Conservation (phyloP, 2,329 filamentous ascomycete species). For the Cordyceps cateniannulata region DNA sequence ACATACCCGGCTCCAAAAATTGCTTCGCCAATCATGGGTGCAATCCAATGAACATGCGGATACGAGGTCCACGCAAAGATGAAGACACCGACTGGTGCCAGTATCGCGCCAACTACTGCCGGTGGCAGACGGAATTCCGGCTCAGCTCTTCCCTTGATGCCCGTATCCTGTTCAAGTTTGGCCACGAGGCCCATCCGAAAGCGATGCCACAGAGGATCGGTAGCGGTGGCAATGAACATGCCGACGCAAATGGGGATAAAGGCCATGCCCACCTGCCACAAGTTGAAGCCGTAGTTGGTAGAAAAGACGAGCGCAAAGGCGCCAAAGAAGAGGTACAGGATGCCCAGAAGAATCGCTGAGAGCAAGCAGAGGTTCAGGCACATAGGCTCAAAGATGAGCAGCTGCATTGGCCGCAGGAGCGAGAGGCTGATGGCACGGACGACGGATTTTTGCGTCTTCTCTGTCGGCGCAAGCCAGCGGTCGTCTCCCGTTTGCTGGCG, state of each 20-base stretch:
- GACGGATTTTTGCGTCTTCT: conserved; percentile 65
- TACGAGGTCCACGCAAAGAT: conserved; percentile 86
- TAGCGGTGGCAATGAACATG: conserved; percentile 56
- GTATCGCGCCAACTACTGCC: conserved; percentile 63
- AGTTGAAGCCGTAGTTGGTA: conserved; percentile 65
- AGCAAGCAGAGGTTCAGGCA: conserved; percentile 74
- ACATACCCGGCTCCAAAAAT: conserved; percentile 67
- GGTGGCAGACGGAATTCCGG: conserved; percentile 82
- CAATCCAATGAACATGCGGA: conserved; percentile 66
- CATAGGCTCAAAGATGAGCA: conserved; percentile 80
- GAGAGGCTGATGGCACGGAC: conserved; percentile 50
- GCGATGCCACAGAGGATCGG: conserved; percentile 60
- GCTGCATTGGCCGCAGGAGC: conserved; percentile 65
- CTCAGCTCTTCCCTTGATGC: conserved; percentile 56
- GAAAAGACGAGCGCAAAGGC: conserved; percentile 77
- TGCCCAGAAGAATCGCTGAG: conserved; percentile 77
- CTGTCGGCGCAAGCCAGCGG: conserved; percentile 69
- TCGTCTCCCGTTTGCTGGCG: conserved; percentile 73
- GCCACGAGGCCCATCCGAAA: conserved; percentile 53
- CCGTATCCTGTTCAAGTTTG: conserved; percentile 44
- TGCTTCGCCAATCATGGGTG: conserved; percentile 64
- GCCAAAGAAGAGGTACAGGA: conserved; percentile 86
- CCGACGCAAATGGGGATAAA: conserved; percentile 68
- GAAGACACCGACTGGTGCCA: conserved; percentile 78
- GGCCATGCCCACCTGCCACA: conserved; percentile 73